Evolutionary conservation across 495 filamentous ascomycete species (phyloP).

Genomic region (Neurospora sp.): DNA sequence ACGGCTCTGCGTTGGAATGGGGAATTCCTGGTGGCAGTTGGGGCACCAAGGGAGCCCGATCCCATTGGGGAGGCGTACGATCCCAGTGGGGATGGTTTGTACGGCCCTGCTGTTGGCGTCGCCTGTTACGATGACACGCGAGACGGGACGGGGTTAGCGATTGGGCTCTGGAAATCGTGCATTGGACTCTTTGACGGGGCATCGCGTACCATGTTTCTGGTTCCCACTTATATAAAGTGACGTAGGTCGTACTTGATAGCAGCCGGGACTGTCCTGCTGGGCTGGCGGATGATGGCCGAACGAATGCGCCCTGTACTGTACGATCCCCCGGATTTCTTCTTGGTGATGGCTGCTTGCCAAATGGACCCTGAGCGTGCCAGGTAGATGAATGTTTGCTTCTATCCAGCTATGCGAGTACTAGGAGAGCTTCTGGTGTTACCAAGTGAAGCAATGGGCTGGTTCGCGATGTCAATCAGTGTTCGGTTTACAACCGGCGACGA

Average conservation of each 20-base stretch:
- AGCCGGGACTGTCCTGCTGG: background rate
- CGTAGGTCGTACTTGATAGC: background rate
- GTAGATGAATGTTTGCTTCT: background rate
- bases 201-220: background rate
- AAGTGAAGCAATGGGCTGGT: background rate
- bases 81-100: constrained; percentile 47
- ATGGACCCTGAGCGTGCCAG: background rate
- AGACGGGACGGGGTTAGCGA: background rate
- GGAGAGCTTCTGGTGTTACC: background rate
- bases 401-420: background rate
- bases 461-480: background rate
- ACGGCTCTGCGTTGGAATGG: constrained; percentile 51
- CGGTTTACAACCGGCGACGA: background rate
- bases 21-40: constrained; percentile 42
- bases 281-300: background rate
- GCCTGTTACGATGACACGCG: constrained; percentile 22
- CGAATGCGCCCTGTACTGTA: background rate
- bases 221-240: background rate
- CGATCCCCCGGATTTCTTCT: background rate
- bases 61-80: constrained; percentile 47
- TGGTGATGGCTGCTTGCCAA: background rate
- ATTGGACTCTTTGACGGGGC: background rate
- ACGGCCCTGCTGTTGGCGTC: constrained; percentile 34
- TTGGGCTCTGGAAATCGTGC: background rate
- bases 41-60: constrained; percentile 56